These are phyloP conservation scores for Phytophthora capsici DNA, from an alignment of 352 stramenopile species.

Conservation along the genomic window DNA sequence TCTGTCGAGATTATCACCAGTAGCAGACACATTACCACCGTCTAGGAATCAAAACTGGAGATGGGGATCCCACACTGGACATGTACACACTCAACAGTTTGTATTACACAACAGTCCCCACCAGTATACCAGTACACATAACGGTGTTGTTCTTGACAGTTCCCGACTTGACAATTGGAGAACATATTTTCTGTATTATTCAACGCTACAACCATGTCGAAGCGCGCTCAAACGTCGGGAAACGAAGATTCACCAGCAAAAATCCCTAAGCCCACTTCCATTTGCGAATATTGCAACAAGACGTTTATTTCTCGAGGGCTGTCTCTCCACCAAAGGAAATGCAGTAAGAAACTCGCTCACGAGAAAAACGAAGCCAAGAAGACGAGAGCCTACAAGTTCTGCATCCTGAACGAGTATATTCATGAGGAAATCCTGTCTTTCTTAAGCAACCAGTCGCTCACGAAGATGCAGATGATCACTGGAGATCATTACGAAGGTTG, in stretches of 20 bases:
- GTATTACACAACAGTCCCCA: no score
- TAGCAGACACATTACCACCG: conserved; percentile 2
- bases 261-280: no score
- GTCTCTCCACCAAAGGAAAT: conserved; percentile 24
- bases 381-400: conserved; percentile 22
- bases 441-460: conserved; percentile 13
- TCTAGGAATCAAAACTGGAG: conserved; percentile 10
- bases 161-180: no score
- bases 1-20: background rate
- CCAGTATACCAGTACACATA: background rate
- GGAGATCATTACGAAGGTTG: no score
- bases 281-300: background rate
- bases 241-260: no score
- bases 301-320: conserved; percentile 25
- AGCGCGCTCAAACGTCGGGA: no score
- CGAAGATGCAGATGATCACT: no score
- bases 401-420: conserved; percentile 16
- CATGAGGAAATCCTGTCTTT: conserved; percentile 25
- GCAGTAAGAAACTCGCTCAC: conserved; percentile 8
- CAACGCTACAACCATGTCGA: background rate
- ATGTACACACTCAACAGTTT: no score
- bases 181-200: no score
- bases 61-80: background rate
- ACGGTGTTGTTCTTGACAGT: no score
- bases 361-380: conserved; percentile 13